A percentile compares a stretch with the other conserved stretches of the same genome.
Evolutionary conservation across 2,329 filamentous ascomycete species (phyloP).

Genomic region (Neopestalotiopsis sp.): DNA sequence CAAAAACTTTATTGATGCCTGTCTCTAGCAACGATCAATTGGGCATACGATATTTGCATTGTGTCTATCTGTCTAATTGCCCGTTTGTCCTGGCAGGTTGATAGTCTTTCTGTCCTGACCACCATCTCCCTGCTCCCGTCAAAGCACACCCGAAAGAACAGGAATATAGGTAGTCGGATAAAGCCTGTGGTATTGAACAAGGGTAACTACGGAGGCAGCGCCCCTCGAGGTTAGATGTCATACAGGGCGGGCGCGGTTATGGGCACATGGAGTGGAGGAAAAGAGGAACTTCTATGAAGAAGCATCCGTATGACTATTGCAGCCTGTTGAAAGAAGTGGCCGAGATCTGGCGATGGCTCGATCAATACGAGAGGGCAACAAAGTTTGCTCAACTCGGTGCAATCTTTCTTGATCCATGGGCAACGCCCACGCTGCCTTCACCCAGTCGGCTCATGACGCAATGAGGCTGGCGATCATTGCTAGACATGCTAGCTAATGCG

Average conservation of each 20-base stretch:
- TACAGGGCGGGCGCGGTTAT: too few relatives aligned
- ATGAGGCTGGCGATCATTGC: slow-evolving; percentile 72
- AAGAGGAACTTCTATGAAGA: not conserved
- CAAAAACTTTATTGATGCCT: not conserved
- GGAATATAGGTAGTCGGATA: not conserved
- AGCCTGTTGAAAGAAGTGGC: not conserved
- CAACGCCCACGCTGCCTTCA: slow-evolving; percentile 53
- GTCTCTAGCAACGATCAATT: not conserved
- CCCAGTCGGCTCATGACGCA: slow-evolving; percentile 86
- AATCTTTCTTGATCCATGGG: slow-evolving; percentile 59
- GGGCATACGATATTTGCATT: not conserved
- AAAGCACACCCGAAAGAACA: not conserved
- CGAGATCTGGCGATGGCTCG: not conserved
- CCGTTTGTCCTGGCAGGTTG: not conserved
- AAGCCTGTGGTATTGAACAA: not conserved
- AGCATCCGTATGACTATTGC: not conserved
- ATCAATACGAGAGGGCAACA: slow-evolving; percentile 1
- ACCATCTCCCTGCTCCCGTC: not conserved
- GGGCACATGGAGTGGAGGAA: not conserved
- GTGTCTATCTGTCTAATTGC: not conserved
- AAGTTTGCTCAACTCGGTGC: slow-evolving; percentile 16
- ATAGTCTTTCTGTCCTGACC: not conserved
- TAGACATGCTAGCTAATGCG: slow-evolving; percentile 88
- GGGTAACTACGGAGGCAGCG: too few relatives aligned
- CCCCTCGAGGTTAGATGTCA: too few relatives aligned